Base-by-base conservation (phyloP, 164 flowering plant species). In the Vitis labrusca region DNA sequence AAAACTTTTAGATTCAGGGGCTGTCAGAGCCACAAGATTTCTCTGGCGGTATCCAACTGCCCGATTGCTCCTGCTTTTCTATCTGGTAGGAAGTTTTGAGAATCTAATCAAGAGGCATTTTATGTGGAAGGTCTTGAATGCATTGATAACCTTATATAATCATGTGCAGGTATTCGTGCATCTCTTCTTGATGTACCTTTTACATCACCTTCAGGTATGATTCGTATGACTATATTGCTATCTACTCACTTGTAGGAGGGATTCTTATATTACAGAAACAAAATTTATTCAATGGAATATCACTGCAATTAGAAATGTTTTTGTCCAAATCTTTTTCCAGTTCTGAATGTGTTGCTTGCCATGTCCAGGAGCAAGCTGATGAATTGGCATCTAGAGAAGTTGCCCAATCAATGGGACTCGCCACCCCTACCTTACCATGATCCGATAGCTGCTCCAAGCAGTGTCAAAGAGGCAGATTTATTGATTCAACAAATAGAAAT, bases 21-120 rank as follows among this genome's bases (percentile, higher is more conserved):
- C 97, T 68, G 98, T 89, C 57, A 83, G 95, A 69, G 99, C 97
- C 27, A 96, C 97, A 52, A 86, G 89, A 68, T 93, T 96, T 82
- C 89, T 96, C n/a, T 96, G 98, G 98, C 90, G 92, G 69, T 89
- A 96, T 78, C 99, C 99, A 30, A 80, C 78, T 77, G 98, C 99
- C 69, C 89, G 99, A 58, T 67, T 96, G 47, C 73, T 86, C 72
- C 73, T 96, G 66, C 87, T 96, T 16, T 92, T 83, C 72, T 93
- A 96, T 78, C 78, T 96, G 82, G 98, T 96, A 73, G 84, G 78
- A 67, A 59, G 12, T 8, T 54, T 49, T 4, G 49, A 30, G 11
- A 68, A 19, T 65, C 52, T 50, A 37, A 12, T 65, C 53, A 37
- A 37, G 19, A 59, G 11, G 50, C 23, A 16, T 8, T 8, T 50